Conservation (phyloP, 305 asterid species). For the Caryopteris hybrid region DNA sequence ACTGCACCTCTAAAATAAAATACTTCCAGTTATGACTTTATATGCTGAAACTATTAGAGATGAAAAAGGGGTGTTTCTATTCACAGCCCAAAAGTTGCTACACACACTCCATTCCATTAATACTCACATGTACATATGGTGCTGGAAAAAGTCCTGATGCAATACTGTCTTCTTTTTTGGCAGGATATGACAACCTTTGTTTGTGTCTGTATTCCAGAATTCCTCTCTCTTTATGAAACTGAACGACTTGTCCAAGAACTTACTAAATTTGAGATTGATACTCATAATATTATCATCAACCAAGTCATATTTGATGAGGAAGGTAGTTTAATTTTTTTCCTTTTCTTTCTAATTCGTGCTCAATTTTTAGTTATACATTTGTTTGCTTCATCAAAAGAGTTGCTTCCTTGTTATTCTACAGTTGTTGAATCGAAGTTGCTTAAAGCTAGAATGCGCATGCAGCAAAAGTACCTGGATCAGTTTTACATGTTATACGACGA, state of each 20-base stretch:
- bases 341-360: neutral
- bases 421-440: conserved; percentile 83
- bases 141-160: no score
- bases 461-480: conserved; percentile 84
- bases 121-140: no score
- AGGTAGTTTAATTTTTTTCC: conserved; percentile 41
- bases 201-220: conserved; percentile 96
- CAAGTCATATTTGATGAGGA: conserved; percentile 94
- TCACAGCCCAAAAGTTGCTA: no score
- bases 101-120: no score
- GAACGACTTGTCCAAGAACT: conserved; percentile 95
- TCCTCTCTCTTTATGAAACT: conserved; percentile 92
- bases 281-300: conserved; percentile 90
- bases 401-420: conserved; percentile 22
- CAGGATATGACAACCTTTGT: conserved; percentile 96
- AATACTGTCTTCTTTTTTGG: conserved; percentile 16
- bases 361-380: neutral
- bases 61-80: no score
- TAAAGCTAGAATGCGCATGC: conserved; percentile 88
- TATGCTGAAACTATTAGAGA: no score
- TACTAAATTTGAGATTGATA: conserved; percentile 89
- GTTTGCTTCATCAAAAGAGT: neutral
- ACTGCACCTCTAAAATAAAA: neutral
- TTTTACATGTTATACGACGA: conserved; percentile 90
- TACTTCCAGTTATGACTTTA: neutral